Evolutionary conservation across 2,329 filamentous ascomycete genomes (phyloP), one percentile per base, ranked within the genome.

Genomic region (Aspergillus flavus): DNA sequence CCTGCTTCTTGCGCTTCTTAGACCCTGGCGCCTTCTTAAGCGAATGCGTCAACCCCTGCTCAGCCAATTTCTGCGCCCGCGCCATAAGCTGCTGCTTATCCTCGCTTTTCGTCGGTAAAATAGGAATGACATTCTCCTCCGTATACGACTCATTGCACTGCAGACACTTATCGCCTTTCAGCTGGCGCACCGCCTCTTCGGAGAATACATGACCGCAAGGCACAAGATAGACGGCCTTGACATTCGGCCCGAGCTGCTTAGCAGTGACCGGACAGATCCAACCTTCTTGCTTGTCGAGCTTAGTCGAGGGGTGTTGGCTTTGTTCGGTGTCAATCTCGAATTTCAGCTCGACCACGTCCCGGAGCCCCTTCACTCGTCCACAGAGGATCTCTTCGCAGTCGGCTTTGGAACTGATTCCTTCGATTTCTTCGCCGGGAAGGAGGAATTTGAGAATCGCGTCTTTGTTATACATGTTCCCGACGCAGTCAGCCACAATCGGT

Each of bases 131-230:
- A 70, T 98, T 92, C 34, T 91, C 88, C 28, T 84, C 78, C 26
- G 86, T 86, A 72, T 95, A 97, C 0, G 84, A 72, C 61, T 89
- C 87, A 68, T 90, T 92, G 78, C 95, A 99, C 79, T 84, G 80
- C 65, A 87, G 73, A 69, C 87, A 90, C 66, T 81, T 83, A 67
- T 91, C 89, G 2, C 81, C 84, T 28, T 84, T 83, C n/a, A 96
- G 87, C 78, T 95, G 91, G 69, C 89, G 91, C 68, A 98, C 89
- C 9, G 93, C 93, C 59, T 89, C 88, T 65, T 96, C 93, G 0
- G 92, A 90, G 78, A 98, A 98, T 0, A 92, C 94, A 81, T 99
- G 96, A 0, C 95, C 96, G 72, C 95, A 99, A 0, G 95, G 95
- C 5, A 98, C 92, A 3, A 99, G 73, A 72, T 98, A 99, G 1